Conservation (phyloP, 805 yeast genomes). For the Ogataea ganodermae region DNA sequence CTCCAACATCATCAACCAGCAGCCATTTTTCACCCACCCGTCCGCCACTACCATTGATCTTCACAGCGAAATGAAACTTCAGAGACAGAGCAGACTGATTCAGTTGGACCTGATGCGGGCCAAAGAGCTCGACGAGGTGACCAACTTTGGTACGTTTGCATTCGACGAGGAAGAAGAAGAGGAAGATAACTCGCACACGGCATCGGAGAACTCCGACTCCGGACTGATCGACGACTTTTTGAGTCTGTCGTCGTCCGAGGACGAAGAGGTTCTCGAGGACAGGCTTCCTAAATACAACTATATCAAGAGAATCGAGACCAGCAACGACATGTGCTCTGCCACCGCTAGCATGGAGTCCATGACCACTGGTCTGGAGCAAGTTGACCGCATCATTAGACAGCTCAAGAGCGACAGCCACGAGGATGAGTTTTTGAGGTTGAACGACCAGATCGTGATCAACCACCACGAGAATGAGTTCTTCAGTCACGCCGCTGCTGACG, state of each 20-base stretch:
- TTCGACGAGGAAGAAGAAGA: conserved; percentile 13
- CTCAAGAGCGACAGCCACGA: conserved; percentile 19
- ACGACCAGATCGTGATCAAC: conserved; percentile 19
- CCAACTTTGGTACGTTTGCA: conserved; percentile 7
- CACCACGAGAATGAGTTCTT: conserved; percentile 5
- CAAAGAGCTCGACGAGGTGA: conserved; percentile 17
- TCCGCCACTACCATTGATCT: conserved; percentile 28
- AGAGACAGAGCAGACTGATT: conserved; percentile 33
- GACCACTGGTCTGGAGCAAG: conserved; percentile 34
- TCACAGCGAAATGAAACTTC: conserved; percentile 33
- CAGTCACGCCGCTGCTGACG: background rate
- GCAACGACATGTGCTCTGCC: conserved; percentile 2
- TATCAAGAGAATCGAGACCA: conserved; percentile 14
- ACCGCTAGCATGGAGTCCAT: conserved; percentile 18
- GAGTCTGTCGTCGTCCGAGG: conserved; percentile 30
- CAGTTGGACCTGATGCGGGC: conserved; percentile 28
- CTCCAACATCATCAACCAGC: conserved; percentile 29
- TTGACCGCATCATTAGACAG: conserved; percentile 32
- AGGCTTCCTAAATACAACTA: conserved; percentile 15
- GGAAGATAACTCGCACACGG: too few relatives aligned
- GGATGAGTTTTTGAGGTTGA: conserved; percentile 18
- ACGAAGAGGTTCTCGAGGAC: conserved; percentile 24
- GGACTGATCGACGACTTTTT: conserved; percentile 24
- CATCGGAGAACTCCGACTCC: conserved; percentile 5
- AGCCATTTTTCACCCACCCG: conserved; percentile 28